phyloP scores from a whole-genome alignment of 2,329 filamentous ascomycete species.

The Hypoxylon sp. region DNA sequence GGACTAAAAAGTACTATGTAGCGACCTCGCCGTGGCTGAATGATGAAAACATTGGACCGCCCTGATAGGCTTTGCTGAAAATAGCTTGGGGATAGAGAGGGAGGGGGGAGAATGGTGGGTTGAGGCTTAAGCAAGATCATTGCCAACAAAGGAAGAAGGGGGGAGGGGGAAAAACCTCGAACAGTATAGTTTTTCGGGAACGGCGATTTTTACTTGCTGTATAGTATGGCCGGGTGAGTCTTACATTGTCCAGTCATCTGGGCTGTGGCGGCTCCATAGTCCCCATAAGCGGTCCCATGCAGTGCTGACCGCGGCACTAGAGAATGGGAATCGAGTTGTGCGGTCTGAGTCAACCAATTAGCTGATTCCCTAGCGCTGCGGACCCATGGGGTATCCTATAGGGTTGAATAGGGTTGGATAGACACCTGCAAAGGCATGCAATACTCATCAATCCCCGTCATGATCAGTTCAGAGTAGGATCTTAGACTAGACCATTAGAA shows the following conservation, averaged over 20 bases:
- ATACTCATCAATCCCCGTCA: not conserved
- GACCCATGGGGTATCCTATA: conserved; percentile 3
- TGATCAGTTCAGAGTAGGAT: not conserved
- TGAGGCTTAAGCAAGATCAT: conserved; percentile 6
- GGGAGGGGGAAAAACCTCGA: not conserved
- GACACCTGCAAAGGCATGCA: not conserved
- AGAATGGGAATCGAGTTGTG: conserved; percentile 3
- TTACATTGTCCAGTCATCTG: conserved; percentile 23
- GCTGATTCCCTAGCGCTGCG: not conserved
- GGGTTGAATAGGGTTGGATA: conserved; percentile 3
- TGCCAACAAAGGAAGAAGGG: not conserved
- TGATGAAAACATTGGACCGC: conserved; percentile 4
- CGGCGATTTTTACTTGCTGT: conserved; percentile 12
- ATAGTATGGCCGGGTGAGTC: conserved; percentile 15
- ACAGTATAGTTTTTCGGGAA: conserved; percentile 7
- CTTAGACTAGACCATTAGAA: too few relatives aligned
- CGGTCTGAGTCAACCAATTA: conserved; percentile 33
- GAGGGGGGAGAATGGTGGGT: not conserved
- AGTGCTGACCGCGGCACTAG: conserved; percentile 14
- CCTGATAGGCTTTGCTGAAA: not conserved
- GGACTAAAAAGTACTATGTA: conserved; percentile 1
- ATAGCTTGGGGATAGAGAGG: not conserved
- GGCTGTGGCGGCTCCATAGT: conserved; percentile 7
- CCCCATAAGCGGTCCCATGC: conserved; percentile 11
- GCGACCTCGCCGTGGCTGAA: not conserved